A percentile compares a stretch with the other conserved stretches of the same genome.
phyloP scores from a whole-genome alignment of 306 rosid genomes.

The Vigna mungo region DNA sequence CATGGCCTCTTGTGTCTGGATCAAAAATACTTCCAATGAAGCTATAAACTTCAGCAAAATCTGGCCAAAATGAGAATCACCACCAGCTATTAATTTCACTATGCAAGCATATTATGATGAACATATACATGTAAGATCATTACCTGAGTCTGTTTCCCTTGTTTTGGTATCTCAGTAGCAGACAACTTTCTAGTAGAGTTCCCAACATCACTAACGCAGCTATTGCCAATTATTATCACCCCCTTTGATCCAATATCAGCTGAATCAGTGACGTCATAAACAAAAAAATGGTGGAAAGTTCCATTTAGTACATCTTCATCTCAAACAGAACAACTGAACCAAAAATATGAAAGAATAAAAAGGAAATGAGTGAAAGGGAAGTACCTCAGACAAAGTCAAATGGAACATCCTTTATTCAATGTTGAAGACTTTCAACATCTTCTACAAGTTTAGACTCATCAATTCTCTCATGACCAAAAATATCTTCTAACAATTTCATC shows the following conservation, averaged over 20 bases:
- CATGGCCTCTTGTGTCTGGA: constrained; percentile 70
- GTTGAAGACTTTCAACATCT: too few relatives aligned
- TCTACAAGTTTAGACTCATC: too few relatives aligned
- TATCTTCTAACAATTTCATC: too few relatives aligned
- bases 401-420: too few relatives aligned
- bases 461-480: too few relatives aligned
- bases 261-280: constrained; percentile 62
- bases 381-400: too few relatives aligned
- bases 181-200: constrained; percentile 51
- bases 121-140: constrained; percentile 29
- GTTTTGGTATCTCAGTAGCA: constrained; percentile 54
- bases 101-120: neutral
- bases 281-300: constrained; percentile 56
- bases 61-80: constrained; percentile 21
- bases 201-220: constrained; percentile 52
- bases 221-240: constrained; percentile 46
- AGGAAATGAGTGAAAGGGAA: neutral
- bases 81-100: neutral
- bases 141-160: constrained; percentile 62
- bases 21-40: constrained; percentile 57
- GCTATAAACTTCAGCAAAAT: constrained; percentile 72
- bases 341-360: constrained; percentile 17
- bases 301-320: constrained; percentile 43
- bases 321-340: constrained; percentile 4
- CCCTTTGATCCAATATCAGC: constrained; percentile 76